These are phyloP conservation scores for Zymoseptoria pseudotritici DNA, from an alignment of 2,329 filamentous ascomycete species.

Conservation along the genomic window DNA sequence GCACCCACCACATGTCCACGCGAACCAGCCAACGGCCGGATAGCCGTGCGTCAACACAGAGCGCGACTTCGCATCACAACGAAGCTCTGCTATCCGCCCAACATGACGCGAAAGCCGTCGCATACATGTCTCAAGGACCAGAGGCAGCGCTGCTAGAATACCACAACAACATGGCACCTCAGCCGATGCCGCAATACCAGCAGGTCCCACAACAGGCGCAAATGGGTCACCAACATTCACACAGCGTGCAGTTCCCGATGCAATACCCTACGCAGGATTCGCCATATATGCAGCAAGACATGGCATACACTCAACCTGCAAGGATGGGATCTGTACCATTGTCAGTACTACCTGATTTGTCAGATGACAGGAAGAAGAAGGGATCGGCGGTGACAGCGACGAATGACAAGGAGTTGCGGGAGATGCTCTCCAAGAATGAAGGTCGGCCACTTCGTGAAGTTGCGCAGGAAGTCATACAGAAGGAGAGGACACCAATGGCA, in stretches of 20 bases:
- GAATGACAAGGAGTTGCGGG: constrained; percentile 73
- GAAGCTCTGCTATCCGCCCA: constrained; percentile 11
- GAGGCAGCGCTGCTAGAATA: constrained; percentile 28
- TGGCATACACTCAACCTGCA: constrained; percentile 19
- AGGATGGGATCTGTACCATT: constrained; percentile 24
- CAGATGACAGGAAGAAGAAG: constrained; percentile 44
- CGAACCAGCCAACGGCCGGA: constrained; percentile 25
- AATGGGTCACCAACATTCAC: constrained; percentile 5
- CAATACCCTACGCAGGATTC: constrained; percentile 21
- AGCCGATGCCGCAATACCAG: constrained; percentile 17
- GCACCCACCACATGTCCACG: constrained; percentile 20
- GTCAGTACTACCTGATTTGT: constrained; percentile 22
- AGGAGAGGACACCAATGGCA: constrained; percentile 71
- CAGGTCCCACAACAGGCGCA: constrained; percentile 8
- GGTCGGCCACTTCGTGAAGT: constrained; percentile 63
- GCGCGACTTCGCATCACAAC: constrained; percentile 26
- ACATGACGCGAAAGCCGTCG: constrained; percentile 19
- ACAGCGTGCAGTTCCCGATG: constrained; percentile 15
- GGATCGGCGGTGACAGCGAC: constrained; percentile 64
- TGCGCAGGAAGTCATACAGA: constrained; percentile 67
- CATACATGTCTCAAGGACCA: constrained; percentile 19
- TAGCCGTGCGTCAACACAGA: constrained; percentile 29
- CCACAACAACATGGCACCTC: constrained; percentile 21
- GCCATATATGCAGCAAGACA: constrained; percentile 22
- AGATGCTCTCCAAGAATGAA: constrained; percentile 63